These are phyloP conservation scores for Metarhizium brunneum DNA, from an alignment of 2,329 filamentous ascomycete genomes.

Conservation along the genomic window DNA sequence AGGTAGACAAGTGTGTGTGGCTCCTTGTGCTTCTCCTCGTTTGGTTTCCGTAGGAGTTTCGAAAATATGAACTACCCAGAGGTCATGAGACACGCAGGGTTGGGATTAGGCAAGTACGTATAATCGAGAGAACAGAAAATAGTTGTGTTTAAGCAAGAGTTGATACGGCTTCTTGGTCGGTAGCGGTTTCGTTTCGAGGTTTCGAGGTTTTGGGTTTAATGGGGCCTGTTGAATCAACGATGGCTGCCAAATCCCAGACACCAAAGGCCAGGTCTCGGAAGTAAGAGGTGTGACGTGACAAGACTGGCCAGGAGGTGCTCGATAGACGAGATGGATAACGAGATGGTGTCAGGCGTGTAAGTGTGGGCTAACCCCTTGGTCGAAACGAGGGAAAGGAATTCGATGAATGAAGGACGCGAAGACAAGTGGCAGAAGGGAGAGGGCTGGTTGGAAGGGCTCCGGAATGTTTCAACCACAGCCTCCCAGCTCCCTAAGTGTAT, in stretches of 20 bases:
- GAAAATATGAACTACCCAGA: not conserved
- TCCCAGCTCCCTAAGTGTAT: not conserved
- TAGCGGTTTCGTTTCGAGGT: not conserved
- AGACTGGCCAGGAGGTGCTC: not conserved
- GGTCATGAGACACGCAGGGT: slow-evolving; percentile 7
- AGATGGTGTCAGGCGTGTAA: not conserved
- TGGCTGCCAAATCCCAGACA: not conserved
- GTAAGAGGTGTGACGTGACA: not conserved
- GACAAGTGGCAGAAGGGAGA: slow-evolving; percentile 5
- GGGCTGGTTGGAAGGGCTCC: slow-evolving; percentile 5
- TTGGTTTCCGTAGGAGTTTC: slow-evolving; percentile 1
- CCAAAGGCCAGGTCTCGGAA: not conserved
- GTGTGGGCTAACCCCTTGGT: not conserved
- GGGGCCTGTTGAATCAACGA: not conserved
- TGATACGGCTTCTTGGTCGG: not conserved
- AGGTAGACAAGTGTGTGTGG: not conserved
- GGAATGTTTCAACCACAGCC: slow-evolving; percentile 8
- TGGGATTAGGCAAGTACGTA: not conserved
- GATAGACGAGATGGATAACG: not conserved
- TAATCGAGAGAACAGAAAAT: not conserved
- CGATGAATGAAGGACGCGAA: slow-evolving; percentile 6
- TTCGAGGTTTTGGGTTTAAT: not conserved
- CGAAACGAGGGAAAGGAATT: slow-evolving; percentile 11
- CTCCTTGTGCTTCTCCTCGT: not conserved
- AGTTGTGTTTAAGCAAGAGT: not conserved